Evolutionary conservation across 2,329 filamentous ascomycete genomes (phyloP), one percentile per base, ranked within the genome.

Genomic region (Macrophomina phaseolina): DNA sequence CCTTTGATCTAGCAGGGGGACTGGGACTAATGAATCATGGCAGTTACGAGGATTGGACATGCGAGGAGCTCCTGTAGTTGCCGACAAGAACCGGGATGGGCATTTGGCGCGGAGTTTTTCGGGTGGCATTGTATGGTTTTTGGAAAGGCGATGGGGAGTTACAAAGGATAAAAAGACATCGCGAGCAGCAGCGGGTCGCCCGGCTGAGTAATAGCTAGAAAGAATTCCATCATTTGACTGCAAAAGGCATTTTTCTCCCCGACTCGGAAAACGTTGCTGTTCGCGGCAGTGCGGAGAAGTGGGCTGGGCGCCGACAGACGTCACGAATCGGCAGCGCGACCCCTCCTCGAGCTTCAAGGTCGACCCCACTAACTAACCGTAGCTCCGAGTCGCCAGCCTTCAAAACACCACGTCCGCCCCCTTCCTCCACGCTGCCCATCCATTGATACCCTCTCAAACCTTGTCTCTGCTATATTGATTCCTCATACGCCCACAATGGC

Each of bases 11-110:
- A 32, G 58, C 42, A 38, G 30, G 32, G 32, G 18, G n/a, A 62
- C 40, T 5, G 18, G 12, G 7, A 46, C 65, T 67, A 48, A 67
- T 30, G 42, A 53, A 28, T 52, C n/a, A 14, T 48, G 63, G 46
- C 71, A 94, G 91, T 83, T 98, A 98, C 81, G 95, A 99, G 86
- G 95, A 99, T 80, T 99, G 95, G 95, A 97, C 94, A 42, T 97
- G 94, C 81, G 95, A 98, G 82, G 95, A 99, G 81, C 85, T 98
- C 70, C 86, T 97, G 67, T 77, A 68, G 65, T 56, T 64, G 49
- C 38, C 46, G 12, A 64, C 5, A 32, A 42, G 32, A 49, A 46
- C 9, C 40, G 61, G n/a, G 68, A 70, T 52, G 36, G 49, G 63
- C 58, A 62, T 63, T 42, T 53, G 49, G n/a, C 63, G 63, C 52